Evolutionary conservation across 768 basidiomycete genomes (phyloP), one percentile per base, ranked within the genome.

Genomic region (Termitomyces sp.): DNA sequence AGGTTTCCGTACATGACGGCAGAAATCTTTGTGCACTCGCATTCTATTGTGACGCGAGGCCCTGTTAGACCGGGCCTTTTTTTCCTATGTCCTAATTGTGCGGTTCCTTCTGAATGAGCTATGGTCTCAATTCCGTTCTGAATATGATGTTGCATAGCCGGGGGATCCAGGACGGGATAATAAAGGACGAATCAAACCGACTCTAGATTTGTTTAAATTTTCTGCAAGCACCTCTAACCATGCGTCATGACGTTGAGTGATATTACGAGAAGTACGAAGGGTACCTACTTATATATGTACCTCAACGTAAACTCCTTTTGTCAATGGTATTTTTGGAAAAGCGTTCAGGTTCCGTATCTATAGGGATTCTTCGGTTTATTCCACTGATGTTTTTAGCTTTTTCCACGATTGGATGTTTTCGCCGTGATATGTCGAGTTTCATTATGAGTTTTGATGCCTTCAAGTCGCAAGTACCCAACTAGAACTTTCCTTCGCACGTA

Each of bases 1-100:
- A 32, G 34, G 35, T 58, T 60, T 53, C 64, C 63, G 62, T 40
- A 30, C 49, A 42, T 51, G 49, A 48, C 54, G 53, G 45, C 50
- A 52, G n/a, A 19, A 30, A 57, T 45, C 28, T 17, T 38, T 35
- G 40, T 60, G 41, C 28, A 28, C 28, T 28, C 28, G 28, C 7
- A 28, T 28, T 42, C 42, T 53, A 26, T 32, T 46, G 30, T 32
- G n/a, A 34, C 26, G 5, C 21, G 7, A 32, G 42, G 26, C 45
- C 43, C 30, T 34, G 17, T 22, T 7, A 19, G 24, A 19, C n/a
- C 24, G 15, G 32, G 24, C n/a, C 24, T 5, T 22, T 8, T n/a
- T 22, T 35, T 32, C 21, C 26, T 40, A 44, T 24, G 24, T 44
- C 8, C 17, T 15, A 46, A 26, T 40, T 43, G 12, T 9, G 24